Percentiles rank a stretch among this genome's conserved stretches.
Conservation (phyloP, 192 early-diverging fungal genomes). For the Obelidium mucronatum region DNA sequence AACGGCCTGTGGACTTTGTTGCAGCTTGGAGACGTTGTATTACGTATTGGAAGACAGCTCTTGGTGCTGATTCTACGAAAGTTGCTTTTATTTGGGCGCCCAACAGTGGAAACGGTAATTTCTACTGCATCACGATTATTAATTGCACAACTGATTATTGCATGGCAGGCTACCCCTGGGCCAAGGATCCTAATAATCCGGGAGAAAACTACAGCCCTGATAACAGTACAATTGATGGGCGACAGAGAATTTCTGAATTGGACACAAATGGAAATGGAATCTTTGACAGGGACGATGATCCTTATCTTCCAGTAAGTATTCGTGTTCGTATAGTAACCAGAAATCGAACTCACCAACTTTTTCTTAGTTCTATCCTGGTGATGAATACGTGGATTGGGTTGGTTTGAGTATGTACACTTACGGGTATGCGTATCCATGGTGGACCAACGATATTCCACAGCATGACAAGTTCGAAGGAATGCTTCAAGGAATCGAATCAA, state of each 20-base stretch:
- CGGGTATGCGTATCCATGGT: background rate
- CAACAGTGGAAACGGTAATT: conserved; percentile 34
- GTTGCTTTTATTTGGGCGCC: conserved; percentile 27
- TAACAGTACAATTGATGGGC: background rate
- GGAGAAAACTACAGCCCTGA: background rate
- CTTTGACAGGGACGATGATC: conserved; percentile 12
- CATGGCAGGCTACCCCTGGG: conserved; percentile 27
- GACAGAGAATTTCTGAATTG: background rate
- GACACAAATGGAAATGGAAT: conserved; percentile 12
- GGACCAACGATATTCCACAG: background rate
- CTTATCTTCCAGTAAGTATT: conserved; percentile 14
- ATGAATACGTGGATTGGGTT: conserved; percentile 35
- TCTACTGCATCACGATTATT: conserved; percentile 7
- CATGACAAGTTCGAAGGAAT: background rate
- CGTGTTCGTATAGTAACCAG: too few relatives aligned
- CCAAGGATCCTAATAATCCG: background rate
- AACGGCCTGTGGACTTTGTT: background rate
- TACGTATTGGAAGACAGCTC: background rate
- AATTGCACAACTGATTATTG: background rate
- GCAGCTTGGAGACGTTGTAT: conserved; percentile 2
- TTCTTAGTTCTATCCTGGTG: conserved; percentile 28
- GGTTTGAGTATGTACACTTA: conserved; percentile 21
- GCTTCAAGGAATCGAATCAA: background rate
- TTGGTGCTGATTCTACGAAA: conserved; percentile 4
- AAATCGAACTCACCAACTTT: too few relatives aligned